These are phyloP conservation scores for Chenopodium quinoa DNA, from an alignment of 148 eudicot genomes.

Conservation along the genomic window DNA sequence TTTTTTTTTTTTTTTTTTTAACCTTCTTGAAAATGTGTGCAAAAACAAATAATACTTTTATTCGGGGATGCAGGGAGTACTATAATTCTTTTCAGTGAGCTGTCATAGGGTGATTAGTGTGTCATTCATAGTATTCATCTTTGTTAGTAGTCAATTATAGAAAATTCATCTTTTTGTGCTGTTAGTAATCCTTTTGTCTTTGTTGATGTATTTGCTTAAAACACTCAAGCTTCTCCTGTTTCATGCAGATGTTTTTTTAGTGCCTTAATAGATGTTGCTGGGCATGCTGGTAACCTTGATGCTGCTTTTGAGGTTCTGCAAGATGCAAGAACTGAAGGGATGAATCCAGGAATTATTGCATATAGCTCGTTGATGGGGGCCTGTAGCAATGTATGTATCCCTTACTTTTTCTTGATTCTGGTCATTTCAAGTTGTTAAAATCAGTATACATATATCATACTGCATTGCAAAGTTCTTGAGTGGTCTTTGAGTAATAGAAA, in stretches of 20 bases:
- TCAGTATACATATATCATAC: background rate
- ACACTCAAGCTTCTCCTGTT: slow-evolving; percentile 19
- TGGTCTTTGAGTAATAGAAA: background rate
- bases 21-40: too few species aligned
- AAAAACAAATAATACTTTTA: too few species aligned
- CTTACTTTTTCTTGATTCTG: background rate
- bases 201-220: background rate
- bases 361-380: slow-evolving; percentile 99
- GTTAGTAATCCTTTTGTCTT: too few species aligned
- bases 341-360: slow-evolving; percentile 66
- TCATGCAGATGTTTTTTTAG: slow-evolving; percentile 84
- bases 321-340: slow-evolving; percentile 59
- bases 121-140: background rate
- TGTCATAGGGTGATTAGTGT: background rate
- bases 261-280: slow-evolving; percentile 93
- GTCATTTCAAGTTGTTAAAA: background rate
- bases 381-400: slow-evolving; percentile 74
- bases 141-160: too few species aligned
- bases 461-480: background rate
- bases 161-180: too few species aligned
- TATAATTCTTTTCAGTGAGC: background rate
- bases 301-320: slow-evolving; percentile 77
- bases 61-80: too few species aligned
- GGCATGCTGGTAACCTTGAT: slow-evolving; percentile 85
- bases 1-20: too few species aligned